These are phyloP conservation scores for Darksidea phi DNA, from an alignment of 495 filamentous ascomycete species.

Conservation along the genomic window DNA sequence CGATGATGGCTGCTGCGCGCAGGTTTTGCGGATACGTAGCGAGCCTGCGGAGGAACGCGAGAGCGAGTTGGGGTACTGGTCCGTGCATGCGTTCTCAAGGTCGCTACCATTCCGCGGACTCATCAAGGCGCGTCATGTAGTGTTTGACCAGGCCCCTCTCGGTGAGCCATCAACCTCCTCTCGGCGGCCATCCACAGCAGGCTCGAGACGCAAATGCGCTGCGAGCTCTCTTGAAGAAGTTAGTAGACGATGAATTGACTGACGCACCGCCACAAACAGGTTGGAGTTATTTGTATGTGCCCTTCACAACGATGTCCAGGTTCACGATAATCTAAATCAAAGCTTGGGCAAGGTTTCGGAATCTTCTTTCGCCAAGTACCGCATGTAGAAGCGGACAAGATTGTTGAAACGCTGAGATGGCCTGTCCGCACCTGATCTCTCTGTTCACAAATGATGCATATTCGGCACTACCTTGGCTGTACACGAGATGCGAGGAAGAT, in stretches of 20 bases:
- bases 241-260: constrained; percentile 37
- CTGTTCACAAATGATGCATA: constrained; percentile 43
- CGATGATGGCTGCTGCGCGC: too few relatives aligned
- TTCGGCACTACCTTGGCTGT: constrained; percentile 41
- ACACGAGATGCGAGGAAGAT: constrained; percentile 42
- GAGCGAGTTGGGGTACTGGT: too few relatives aligned
- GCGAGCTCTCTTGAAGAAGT: constrained; percentile 23
- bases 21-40: too few relatives aligned
- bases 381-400: background rate
- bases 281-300: constrained; percentile 24
- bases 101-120: too few relatives aligned
- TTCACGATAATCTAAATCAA: background rate
- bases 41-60: too few relatives aligned
- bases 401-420: constrained; percentile 40
- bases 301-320: constrained; percentile 30
- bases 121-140: too few relatives aligned
- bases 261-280: constrained; percentile 39
- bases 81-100: too few relatives aligned
- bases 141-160: too few relatives aligned
- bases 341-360: background rate
- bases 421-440: constrained; percentile 36
- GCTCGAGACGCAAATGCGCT: constrained; percentile 36
- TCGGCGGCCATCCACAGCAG: constrained; percentile 38
- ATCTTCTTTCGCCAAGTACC: constrained; percentile 19
- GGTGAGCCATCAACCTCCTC: too few relatives aligned